Evolutionary conservation across 331 rosid species (phyloP), one percentile per base, ranked within the genome.

Genomic region (Prunus yedoensis): DNA sequence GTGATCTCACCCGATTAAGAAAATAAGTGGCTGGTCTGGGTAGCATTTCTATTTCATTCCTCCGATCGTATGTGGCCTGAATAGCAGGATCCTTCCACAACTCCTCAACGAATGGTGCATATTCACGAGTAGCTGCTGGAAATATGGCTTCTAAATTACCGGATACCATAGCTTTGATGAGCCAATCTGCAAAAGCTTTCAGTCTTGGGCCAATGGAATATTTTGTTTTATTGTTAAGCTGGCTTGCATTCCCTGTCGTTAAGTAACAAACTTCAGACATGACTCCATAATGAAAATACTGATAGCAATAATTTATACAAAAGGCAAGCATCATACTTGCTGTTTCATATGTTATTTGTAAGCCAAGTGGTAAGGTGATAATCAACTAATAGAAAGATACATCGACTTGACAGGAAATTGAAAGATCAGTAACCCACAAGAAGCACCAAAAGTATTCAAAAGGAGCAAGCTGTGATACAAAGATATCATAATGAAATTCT

Each of bases 61-160:
- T 88, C 49, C 97, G 79, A 15, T 76, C 84, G 79, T 95, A 95
- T 45, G 97, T 85, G n/a, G 94, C 97, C 66, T 95, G 91, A 80
- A 92, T 89, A 68, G 99, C 99, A 23, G 90, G 52, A 23, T 90
- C 97, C 72, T 76, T 87, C 97, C 97, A 92, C 73, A 95, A 75
- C 66, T 89, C 93, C 83, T 89, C 92, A 25, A 92, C 87, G 15
- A 77, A 69, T 41, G 82, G 89, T 5, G 87, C 96, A 77, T 92
- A 89, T 83, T 86, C 90, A 14, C 84, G 79, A 41, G 83, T 75
- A 50, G 92, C 85, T 14, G 88, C 96, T 3, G 96, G 96, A 82
- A 92, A 89, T 84, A 89, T 80, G 71, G 85, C 83, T 14, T 90
- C 99, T 77, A 89, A 64, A 85, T 82, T 85, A 64, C 96, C 96